Evolutionary conservation across 345 rosid species (phyloP).

Genomic region (Bretschneidera sinensis): DNA sequence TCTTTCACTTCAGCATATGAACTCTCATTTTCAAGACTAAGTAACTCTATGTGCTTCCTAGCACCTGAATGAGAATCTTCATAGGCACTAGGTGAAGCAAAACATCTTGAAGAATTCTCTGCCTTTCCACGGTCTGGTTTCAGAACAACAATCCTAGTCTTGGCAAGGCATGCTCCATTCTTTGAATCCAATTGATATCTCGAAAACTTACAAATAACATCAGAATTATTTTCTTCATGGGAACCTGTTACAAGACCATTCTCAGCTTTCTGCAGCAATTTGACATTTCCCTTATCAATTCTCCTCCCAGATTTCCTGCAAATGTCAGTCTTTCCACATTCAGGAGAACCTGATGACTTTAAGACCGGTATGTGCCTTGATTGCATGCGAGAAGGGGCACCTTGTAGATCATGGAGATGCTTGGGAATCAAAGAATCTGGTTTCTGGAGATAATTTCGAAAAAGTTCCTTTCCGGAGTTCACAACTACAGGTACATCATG

Average conservation of each 20-base stretch:
- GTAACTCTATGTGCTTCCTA: slow-evolving; percentile 18
- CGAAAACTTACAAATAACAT: background rate
- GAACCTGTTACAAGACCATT: slow-evolving; percentile 7
- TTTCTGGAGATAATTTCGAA: slow-evolving; percentile 37
- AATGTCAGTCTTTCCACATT: slow-evolving; percentile 3
- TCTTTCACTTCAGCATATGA: slow-evolving; percentile 18
- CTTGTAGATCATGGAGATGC: slow-evolving; percentile 30
- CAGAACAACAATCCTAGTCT: slow-evolving; percentile 24
- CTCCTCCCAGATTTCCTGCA: slow-evolving; percentile 17
- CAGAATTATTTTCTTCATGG: slow-evolving; percentile 1
- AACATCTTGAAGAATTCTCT: slow-evolving; percentile 21
- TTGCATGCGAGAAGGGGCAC: slow-evolving; percentile 25
- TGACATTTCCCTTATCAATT: slow-evolving; percentile 23
- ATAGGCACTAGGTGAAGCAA: slow-evolving; percentile 22
- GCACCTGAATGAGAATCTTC: slow-evolving; percentile 21
- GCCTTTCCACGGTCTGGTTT: slow-evolving; percentile 25
- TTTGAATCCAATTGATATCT: slow-evolving; percentile 10
- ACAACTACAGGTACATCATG: slow-evolving; percentile 23
- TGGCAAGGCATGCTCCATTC: slow-evolving; percentile 2
- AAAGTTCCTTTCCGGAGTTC: slow-evolving; percentile 32
- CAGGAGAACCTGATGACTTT: slow-evolving; percentile 15
- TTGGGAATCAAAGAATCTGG: slow-evolving; percentile 33
- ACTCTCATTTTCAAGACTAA: slow-evolving; percentile 12
- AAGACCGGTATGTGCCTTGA: slow-evolving; percentile 15
- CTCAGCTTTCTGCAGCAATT: slow-evolving; percentile 17